These are phyloP conservation scores for Lactuca sativa DNA, from an alignment of 129 eudicot genomes.

Conservation along the genomic window DNA sequence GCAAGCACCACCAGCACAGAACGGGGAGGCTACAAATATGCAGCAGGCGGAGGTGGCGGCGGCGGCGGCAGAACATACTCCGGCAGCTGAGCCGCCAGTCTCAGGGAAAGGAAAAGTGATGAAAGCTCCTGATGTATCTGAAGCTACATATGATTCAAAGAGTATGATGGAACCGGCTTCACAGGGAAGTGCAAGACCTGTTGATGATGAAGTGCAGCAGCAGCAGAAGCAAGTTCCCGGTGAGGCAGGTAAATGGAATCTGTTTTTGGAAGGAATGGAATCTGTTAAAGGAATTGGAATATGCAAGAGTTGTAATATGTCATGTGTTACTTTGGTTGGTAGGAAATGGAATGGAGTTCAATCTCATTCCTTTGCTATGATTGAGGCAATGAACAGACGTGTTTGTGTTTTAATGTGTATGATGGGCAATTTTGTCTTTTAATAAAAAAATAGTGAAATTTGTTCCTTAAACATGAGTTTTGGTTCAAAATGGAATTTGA, in stretches of 20 bases:
- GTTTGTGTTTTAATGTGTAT: too few relatives aligned
- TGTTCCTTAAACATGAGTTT: too few relatives aligned
- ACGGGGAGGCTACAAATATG: slow-evolving; percentile 43
- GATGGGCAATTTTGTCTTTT: too few relatives aligned
- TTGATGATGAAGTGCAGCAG: slow-evolving; percentile 78
- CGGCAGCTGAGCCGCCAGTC: slow-evolving; percentile 33
- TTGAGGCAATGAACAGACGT: too few relatives aligned
- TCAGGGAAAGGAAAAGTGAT: slow-evolving; percentile 39
- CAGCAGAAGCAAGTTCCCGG: slow-evolving; percentile 63
- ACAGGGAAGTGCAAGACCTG: slow-evolving; percentile 64
- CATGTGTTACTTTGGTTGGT: too few relatives aligned
- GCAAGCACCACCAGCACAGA: slow-evolving; percentile 43
- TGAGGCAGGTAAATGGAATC: slow-evolving; percentile 61
- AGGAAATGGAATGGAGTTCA: too few relatives aligned
- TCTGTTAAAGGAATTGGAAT: neutral
- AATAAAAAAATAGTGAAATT: too few relatives aligned
- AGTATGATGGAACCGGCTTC: slow-evolving; percentile 77
- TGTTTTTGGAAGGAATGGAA: neutral
- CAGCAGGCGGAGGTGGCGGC: slow-evolving; percentile 26
- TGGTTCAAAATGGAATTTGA: too few relatives aligned
- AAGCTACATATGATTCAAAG: slow-evolving; percentile 71
- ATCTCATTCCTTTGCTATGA: too few relatives aligned
- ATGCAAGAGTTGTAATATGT: too few relatives aligned
- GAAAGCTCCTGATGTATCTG: slow-evolving; percentile 66
- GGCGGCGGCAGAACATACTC: slow-evolving; percentile 34